Evolutionary conservation across 2,329 filamentous ascomycete species (phyloP).

Genomic region (Hypoxylon sp.): DNA sequence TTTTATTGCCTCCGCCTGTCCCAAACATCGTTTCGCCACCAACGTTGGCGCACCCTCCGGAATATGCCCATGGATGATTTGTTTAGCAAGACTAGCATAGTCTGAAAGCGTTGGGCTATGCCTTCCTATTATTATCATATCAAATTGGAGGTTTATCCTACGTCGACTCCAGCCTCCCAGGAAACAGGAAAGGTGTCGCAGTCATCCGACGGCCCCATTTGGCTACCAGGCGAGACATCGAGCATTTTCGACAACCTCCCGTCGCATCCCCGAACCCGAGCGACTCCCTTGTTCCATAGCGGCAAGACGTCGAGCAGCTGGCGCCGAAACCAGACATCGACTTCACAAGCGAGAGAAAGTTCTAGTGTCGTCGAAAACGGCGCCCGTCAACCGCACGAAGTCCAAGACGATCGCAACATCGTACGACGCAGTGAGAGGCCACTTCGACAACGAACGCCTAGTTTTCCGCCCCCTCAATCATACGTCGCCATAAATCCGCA

Average conservation of each 20-base stretch:
- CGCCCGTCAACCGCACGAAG: slow-evolving; percentile 55
- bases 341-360: slow-evolving; percentile 37
- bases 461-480: slow-evolving; percentile 61
- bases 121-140: slow-evolving; percentile 75
- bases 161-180: slow-evolving; percentile 55
- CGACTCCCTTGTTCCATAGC: slow-evolving; percentile 20
- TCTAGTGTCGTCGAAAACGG: slow-evolving; percentile 66
- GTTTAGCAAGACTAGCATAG: slow-evolving; percentile 12
- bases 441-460: slow-evolving; percentile 57
- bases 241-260: slow-evolving; percentile 71
- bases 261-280: slow-evolving; percentile 59
- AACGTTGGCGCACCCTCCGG: slow-evolving; percentile 26
- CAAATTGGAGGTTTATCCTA: slow-evolving; percentile 75
- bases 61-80: slow-evolving; percentile 37
- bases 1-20: slow-evolving; percentile 46
- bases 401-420: slow-evolving; percentile 55
- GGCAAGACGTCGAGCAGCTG: slow-evolving; percentile 29
- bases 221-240: slow-evolving; percentile 65
- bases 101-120: slow-evolving; percentile 60
- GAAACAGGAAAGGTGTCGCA: slow-evolving; percentile 30
- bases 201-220: slow-evolving; percentile 56
- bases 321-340: slow-evolving; percentile 36
- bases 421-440: slow-evolving; percentile 59
- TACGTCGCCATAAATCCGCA: slow-evolving; percentile 62
- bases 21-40: slow-evolving; percentile 24